These are phyloP conservation scores for Austroboletus festivus DNA, from an alignment of 768 basidiomycete species.

Conservation along the genomic window DNA sequence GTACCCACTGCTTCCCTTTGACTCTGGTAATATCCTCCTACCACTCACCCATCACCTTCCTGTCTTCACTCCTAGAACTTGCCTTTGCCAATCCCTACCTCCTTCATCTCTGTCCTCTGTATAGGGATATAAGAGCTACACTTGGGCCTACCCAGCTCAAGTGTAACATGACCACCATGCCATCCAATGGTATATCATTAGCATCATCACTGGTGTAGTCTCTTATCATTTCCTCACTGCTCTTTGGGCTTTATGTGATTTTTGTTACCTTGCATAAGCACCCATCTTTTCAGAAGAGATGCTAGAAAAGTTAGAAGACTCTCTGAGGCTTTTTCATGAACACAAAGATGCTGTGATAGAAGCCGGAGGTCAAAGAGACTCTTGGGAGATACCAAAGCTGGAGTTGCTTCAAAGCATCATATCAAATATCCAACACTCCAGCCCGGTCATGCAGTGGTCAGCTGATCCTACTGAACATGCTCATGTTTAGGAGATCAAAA, in stretches of 20 bases:
- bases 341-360: slow-evolving; percentile 35
- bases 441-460: not conserved
- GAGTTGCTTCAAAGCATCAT: slow-evolving; percentile 2
- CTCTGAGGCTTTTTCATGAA: slow-evolving; percentile 35
- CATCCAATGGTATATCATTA: not conserved
- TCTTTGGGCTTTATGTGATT: slow-evolving; percentile 35
- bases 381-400: not conserved
- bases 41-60: too few relatives aligned
- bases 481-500: not conserved
- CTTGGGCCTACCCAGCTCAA: too few relatives aligned
- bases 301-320: slow-evolving; percentile 24
- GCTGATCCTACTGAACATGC: not conserved
- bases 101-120: too few relatives aligned
- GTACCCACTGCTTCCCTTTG: too few relatives aligned
- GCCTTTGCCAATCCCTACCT: too few relatives aligned
- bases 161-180: too few relatives aligned
- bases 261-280: slow-evolving; percentile 38
- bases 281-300: slow-evolving; percentile 30
- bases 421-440: not conserved
- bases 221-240: not conserved
- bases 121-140: too few relatives aligned
- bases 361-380: not conserved
- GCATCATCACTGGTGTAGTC: slow-evolving; percentile 15
- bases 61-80: too few relatives aligned
- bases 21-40: too few relatives aligned